phyloP scores from a whole-genome alignment of 1,139 yeast genomes.

The Scheffersomyces parashehatae region DNA sequence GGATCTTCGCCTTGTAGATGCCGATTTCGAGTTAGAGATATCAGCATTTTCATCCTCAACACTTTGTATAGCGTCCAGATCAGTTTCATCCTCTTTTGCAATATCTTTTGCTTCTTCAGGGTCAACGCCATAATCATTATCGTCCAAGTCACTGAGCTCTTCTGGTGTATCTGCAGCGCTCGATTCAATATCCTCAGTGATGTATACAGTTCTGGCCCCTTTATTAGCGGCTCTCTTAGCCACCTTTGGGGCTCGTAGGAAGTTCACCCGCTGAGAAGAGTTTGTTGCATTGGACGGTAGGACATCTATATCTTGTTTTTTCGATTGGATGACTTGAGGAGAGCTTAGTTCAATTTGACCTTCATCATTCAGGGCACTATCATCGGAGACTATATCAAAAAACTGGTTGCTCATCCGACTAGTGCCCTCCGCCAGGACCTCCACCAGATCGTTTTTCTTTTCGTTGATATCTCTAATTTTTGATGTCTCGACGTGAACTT shows the following conservation, averaged over 20 bases:
- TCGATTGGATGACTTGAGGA: no score
- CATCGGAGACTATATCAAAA: no score
- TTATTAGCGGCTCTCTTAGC: neutral
- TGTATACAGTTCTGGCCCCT: neutral
- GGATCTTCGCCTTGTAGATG: neutral
- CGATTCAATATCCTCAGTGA: neutral
- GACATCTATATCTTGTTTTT: no score
- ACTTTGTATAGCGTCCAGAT: neutral
- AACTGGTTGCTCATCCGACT: no score
- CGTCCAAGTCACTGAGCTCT: neutral
- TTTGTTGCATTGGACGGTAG: no score
- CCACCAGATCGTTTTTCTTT: no score
- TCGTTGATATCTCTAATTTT: no score
- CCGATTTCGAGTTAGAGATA: no score
- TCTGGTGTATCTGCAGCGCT: neutral
- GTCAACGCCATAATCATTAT: neutral
- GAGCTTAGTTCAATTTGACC: no score
- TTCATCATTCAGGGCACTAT: no score
- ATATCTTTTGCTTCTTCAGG: neutral
- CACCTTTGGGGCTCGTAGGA: neutral
- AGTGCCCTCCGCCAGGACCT: no score
- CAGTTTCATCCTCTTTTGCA: neutral
- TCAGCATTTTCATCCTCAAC: neutral
- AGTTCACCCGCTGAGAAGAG: neutral
- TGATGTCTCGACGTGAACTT: no score